A percentile compares a stretch with the other conserved stretches of the same genome.
These are phyloP conservation scores for Coemansia sp. DNA, from an alignment of 192 early-diverging fungal genomes.

Conservation along the genomic window DNA sequence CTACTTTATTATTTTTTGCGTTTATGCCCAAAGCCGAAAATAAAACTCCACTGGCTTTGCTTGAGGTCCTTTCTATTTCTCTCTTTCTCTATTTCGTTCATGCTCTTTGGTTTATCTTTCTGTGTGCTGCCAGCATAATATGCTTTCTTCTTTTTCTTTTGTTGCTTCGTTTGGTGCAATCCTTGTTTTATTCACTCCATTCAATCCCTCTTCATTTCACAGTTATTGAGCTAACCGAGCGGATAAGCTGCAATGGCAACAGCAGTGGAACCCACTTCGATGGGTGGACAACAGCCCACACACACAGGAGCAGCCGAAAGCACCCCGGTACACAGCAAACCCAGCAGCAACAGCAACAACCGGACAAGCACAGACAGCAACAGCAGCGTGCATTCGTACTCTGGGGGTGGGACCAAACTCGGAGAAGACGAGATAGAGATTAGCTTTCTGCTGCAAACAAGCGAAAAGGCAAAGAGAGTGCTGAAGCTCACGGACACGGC, in stretches of 20 bases:
- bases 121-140: too few relatives aligned
- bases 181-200: not conserved
- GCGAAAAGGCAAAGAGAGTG: slow-evolving; percentile 25
- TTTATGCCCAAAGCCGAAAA: too few relatives aligned
- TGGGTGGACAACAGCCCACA: not conserved
- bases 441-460: slow-evolving; percentile 37
- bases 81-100: too few relatives aligned
- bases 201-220: not conserved
- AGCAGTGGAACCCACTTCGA: not conserved
- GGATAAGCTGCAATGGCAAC: not conserved
- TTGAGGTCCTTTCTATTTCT: too few relatives aligned
- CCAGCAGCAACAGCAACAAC: slow-evolving; percentile 1
- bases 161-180: not conserved
- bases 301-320: not conserved
- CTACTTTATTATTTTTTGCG: too few relatives aligned
- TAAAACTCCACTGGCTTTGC: too few relatives aligned
- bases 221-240: not conserved
- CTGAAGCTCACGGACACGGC: slow-evolving; percentile 32
- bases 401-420: slow-evolving; percentile 7
- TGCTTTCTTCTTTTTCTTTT: too few relatives aligned
- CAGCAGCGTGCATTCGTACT: slow-evolving; percentile 2
- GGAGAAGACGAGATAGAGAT: slow-evolving; percentile 23
- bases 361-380: slow-evolving; percentile 22
- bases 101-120: too few relatives aligned
- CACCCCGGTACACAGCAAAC: not conserved